These are phyloP conservation scores for Dittrichia graveolens DNA, from an alignment of 129 eudicot species.

Conservation along the genomic window DNA sequence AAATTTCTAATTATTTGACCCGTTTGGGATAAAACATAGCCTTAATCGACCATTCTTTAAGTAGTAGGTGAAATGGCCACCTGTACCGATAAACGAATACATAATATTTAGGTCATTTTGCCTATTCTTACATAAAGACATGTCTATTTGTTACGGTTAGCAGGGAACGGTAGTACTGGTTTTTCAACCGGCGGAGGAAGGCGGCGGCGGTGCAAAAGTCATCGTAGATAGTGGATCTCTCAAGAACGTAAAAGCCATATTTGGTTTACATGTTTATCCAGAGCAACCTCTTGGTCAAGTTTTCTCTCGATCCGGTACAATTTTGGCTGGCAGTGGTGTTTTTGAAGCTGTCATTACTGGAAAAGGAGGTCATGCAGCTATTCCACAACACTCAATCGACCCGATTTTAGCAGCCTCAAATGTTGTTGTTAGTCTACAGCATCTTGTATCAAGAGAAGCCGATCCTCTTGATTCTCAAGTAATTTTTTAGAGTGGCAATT, in stretches of 20 bases:
- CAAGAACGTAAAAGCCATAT: slow-evolving; percentile 62
- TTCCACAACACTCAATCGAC: slow-evolving; percentile 72
- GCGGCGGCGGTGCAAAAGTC: slow-evolving; percentile 69
- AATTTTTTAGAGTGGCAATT: background rate
- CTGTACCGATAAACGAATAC: background rate
- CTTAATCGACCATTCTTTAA: too few species aligned
- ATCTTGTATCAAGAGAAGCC: slow-evolving; percentile 69
- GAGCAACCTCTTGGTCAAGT: slow-evolving; percentile 41
- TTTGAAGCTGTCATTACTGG: slow-evolving; percentile 67
- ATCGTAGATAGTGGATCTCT: slow-evolving; percentile 58
- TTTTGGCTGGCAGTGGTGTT: slow-evolving; percentile 53
- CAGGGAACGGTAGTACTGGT: slow-evolving; percentile 77
- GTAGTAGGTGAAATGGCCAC: background rate
- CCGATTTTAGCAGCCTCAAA: slow-evolving; percentile 73
- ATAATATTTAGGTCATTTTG: background rate
- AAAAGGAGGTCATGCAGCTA: slow-evolving; percentile 90
- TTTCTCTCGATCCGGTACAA: slow-evolving; percentile 50
- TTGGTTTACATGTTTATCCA: slow-evolving; percentile 57
- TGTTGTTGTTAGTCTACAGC: slow-evolving; percentile 64
- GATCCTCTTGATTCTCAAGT: slow-evolving; percentile 80
- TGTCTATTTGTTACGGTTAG: slow-evolving; percentile 8
- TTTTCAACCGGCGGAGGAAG: slow-evolving; percentile 82
- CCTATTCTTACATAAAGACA: slow-evolving; percentile 10
- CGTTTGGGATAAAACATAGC: background rate
- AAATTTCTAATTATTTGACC: background rate